Evolutionary conservation across 148 eudicot genomes (phyloP), one percentile per base, ranked within the genome.

Genomic region (Simmondsia chinensis): DNA sequence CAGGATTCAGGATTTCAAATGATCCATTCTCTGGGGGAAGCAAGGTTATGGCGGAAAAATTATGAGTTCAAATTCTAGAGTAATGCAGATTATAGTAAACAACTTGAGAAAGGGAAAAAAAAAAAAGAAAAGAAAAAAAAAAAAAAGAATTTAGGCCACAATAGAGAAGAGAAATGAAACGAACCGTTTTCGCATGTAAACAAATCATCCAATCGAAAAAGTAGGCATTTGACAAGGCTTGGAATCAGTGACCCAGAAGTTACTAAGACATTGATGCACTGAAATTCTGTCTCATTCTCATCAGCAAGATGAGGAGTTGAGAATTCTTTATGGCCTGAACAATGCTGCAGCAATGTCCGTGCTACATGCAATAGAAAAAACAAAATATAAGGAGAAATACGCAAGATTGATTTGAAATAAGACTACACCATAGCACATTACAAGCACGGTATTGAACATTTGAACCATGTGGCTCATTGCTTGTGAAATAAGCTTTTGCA

Each of bases 241-340:
- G 97, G 97, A 56, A 89, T 52, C 53, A 85, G 66, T 4, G 95
- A 70, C 29, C 97, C 97, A 35, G 95, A 76, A 42, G 95, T 89
- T 61, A 85, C 95, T 39, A 85, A 56, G 21, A 81, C 49, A 56
- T 79, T 79, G 32, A 84, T 45, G 57, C 78, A 63, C 50, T 60
- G 65, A 54, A 43, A 20, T 7, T 63, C 60, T 11, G 64, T 31
- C 38, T 26, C 47, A 20, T 20, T 36, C n/a, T 60, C 57, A 46
- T 45, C 56, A 52, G 64, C 64, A 39, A 7, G 11, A 50, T 13
- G 18, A 16, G 60, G 40, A 15, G 56, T 30, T 20, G 34, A 35
- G 18, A 45, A 60, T 52, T 52, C 69, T 37, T 43, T 61, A 20
- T 54, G 56, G 17, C 64, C 69, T 12, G 82, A 71, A 66, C 97